phyloP scores from a whole-genome alignment of 2,329 filamentous ascomycete genomes.

The Penicillium sp. region DNA sequence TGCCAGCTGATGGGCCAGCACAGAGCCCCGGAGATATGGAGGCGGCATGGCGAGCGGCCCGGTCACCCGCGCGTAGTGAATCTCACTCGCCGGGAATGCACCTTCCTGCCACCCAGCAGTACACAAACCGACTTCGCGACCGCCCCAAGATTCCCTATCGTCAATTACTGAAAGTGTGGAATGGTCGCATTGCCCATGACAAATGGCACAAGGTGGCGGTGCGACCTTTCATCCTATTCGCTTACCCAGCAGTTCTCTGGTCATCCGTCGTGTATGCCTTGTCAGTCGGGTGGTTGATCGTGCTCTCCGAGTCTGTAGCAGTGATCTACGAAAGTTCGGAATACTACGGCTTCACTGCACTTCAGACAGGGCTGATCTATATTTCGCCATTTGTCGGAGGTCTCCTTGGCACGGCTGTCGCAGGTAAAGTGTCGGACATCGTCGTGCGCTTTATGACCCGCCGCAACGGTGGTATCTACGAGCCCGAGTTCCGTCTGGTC shows the following conservation, averaged over 20 bases:
- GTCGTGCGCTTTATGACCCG: constrained; percentile 80
- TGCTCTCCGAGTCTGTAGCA: constrained; percentile 84
- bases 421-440: constrained; percentile 82
- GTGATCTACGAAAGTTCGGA: constrained; percentile 71
- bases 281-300: constrained; percentile 92
- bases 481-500: constrained; percentile 87
- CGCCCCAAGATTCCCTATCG: constrained; percentile 69
- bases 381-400: constrained; percentile 87
- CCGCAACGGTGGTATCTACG: constrained; percentile 89
- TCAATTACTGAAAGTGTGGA: constrained; percentile 74
- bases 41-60: constrained; percentile 19
- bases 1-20: not conserved
- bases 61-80: constrained; percentile 34
- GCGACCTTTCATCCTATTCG: constrained; percentile 81
- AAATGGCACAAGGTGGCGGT: constrained; percentile 76
- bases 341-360: constrained; percentile 76
- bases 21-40: constrained; percentile 32
- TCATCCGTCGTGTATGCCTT: constrained; percentile 81
- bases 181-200: constrained; percentile 75
- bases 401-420: constrained; percentile 86
- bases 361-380: constrained; percentile 84
- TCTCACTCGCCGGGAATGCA: constrained; percentile 33
- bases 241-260: constrained; percentile 89
- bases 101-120: constrained; percentile 46
- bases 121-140: constrained; percentile 70